Conservation (phyloP, 768 basidiomycete species). For the Sutorius australiensis region DNA sequence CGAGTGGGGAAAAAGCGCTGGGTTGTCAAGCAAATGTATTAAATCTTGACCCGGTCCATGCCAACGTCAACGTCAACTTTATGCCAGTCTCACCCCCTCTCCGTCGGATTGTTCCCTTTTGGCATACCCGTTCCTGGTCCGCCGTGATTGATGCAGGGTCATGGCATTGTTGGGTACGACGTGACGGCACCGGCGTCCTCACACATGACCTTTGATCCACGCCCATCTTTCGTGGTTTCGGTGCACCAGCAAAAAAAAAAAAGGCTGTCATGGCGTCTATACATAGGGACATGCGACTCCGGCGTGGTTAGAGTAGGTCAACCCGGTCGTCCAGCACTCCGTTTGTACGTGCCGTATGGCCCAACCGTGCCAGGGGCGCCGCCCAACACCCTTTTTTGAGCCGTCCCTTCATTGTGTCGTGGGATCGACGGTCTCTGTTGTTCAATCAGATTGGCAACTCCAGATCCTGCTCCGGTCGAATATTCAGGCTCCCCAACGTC, state of each 20-base stretch:
- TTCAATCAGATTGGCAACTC: conserved; percentile 8
- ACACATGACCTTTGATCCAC: too few relatives aligned
- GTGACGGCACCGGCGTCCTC: too few relatives aligned
- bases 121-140: neutral
- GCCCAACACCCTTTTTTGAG: conserved; percentile 28
- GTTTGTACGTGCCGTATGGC: conserved; percentile 44
- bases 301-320: neutral
- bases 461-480: neutral
- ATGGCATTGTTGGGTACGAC: too few relatives aligned
- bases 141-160: neutral
- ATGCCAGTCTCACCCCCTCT: neutral
- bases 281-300: neutral
- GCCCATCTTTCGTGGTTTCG: too few relatives aligned
- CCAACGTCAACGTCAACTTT: conserved; percentile 13
- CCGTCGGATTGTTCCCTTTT: neutral
- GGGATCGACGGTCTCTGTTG: conserved; percentile 12
- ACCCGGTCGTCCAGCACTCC: conserved; percentile 20
- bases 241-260: too few relatives aligned
- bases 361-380: conserved; percentile 37
- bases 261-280: too few relatives aligned
- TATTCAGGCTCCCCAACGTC: conserved; percentile 27
- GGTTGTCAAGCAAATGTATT: conserved; percentile 1
- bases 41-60: neutral
- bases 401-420: conserved; percentile 10
- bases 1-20: neutral